Base-by-base conservation (phyloP, 2,329 filamentous ascomycete species). In the Pseudogymnoascus sp. region DNA sequence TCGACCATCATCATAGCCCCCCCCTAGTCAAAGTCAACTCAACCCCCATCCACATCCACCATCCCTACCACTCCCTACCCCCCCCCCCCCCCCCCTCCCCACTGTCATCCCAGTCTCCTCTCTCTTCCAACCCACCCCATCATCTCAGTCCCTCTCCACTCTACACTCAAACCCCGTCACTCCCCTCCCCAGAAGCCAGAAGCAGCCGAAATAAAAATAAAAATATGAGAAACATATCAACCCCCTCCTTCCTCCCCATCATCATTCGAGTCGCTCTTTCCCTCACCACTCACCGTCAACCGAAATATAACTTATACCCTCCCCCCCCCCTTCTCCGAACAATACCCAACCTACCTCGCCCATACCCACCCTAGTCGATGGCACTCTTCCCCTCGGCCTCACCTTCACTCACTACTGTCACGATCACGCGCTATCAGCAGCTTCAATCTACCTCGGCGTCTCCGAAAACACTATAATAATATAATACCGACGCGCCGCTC, bases 61-160 rank as follows among this genome's bases (percentile, higher is more conserved):
- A 33, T 33, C 31, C 31, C 31, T 33, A 33, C 37, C 14, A 25
- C 37, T n/a, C 4, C 37, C 37, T 6, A 14, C 14, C 35, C 6
- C 77, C 97, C 2, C 83, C 91, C 61, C 84, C 96, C 0, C 81
- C 97, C 1, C 81, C 91, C 61, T 84, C 96, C 0, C 81, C 97
- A 1, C 81, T 99, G 38, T 40, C 38, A 40, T 40, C 38, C n/a
- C 35, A 18, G 1, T 40, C n/a, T n/a, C 18, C 38, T 40, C 38
- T 40, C 38, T 40, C 38, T 40, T 38, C 14, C 14, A 38, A 31
- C 28, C 35, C 35, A 38, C 35, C 35, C 35, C 38, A 18, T 40
- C 38, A 40, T 40, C 38, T 40, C 38, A 35, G n/a, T 18, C 38
- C n/a, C 38, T 40, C 38, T 40, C 38, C n/a, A 40, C 38, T 18